A percentile compares a stretch with the other conserved stretches of the same genome.
These are phyloP conservation scores for Eucalyptus victrix DNA, from an alignment of 345 rosid species.

Conservation along the genomic window DNA sequence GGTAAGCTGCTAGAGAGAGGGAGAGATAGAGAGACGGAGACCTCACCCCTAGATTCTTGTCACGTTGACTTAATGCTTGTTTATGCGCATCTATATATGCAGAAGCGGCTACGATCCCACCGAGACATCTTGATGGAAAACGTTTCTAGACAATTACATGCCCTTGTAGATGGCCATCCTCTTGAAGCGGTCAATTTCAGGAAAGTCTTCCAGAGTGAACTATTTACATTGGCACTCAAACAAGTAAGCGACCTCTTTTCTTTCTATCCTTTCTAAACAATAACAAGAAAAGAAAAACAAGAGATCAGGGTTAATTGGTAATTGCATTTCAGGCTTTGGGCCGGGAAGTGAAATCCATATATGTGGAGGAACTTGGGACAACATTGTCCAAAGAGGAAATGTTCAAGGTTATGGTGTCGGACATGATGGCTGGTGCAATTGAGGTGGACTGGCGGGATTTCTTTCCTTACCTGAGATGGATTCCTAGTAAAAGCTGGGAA, in stretches of 20 bases:
- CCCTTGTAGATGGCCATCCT: conserved; percentile 17
- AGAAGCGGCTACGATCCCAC: conserved; percentile 53
- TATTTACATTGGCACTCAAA: conserved; percentile 56
- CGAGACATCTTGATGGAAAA: conserved; percentile 51
- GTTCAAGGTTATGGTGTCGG: conserved; percentile 38
- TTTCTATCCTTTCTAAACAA: not conserved
- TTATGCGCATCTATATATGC: not conserved
- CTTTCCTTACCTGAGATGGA: conserved; percentile 80
- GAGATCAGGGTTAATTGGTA: not conserved
- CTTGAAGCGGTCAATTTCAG: conserved; percentile 54
- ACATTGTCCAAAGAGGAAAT: conserved; percentile 50
- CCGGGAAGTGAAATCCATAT: conserved; percentile 39
- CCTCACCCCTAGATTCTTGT: not conserved
- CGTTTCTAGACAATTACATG: conserved; percentile 23
- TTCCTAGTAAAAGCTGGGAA: conserved; percentile 57
- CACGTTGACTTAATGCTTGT: not conserved
- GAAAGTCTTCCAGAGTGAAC: conserved; percentile 58
- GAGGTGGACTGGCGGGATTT: conserved; percentile 96
- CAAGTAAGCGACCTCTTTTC: conserved; percentile 29
- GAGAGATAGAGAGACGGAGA: not conserved
- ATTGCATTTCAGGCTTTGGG: conserved; percentile 44
- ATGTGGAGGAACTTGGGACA: conserved; percentile 49
- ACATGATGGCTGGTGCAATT: conserved; percentile 78
- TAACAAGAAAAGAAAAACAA: no score
- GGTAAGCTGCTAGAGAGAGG: conserved; percentile 17